Base-by-base conservation (phyloP, 2,329 filamentous ascomycete species). In the Exophiala aquamarina region DNA sequence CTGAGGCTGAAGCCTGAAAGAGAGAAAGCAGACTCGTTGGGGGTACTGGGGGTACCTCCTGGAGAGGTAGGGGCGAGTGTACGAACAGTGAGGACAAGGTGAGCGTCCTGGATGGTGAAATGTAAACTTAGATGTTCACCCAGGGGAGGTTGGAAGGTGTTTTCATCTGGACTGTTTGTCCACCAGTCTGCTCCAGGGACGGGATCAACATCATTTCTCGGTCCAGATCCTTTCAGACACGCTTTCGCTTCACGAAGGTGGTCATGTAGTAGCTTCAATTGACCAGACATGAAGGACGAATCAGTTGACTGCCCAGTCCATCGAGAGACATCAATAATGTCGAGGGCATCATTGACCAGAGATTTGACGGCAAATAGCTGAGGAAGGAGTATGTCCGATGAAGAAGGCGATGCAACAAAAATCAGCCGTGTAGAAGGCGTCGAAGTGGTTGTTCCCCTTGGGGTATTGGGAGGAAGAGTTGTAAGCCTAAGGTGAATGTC, bases 261-360 rank as follows among this genome's bases (percentile, higher is more conserved):
- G 48, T 84, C 81, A 52, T 79, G 74, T 52, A 81, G 66, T 55
- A 83, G 69, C 45, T 74, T 70, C 61, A 82, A 67, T 70, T 83
- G 78, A 47, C 79, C 74, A 55, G 71, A 74, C 61, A 82, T 77
- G 64, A 81, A 79, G 59, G 71, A 69, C 39, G 78, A 75, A 59
- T 81, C 74, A 36, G 70, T 73, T n/a, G 76, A 72, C 61, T 87
- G 81, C 13, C 84, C 82, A 28, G 86, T 86, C 73, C 83, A 85
- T 20, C 86, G 78, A 35, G 86, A 89, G 13, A 94, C 79, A 59
- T 86, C 81, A 40, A 95, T 83, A 37, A 95, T 82, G 66, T 94
- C 89, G 54, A 96, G 80, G 47, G 88, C 85, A 60, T 89, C 81
- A 51, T 87, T 92, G 57, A 97, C 84, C 32, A 90, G 75, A n/a